Percentiles rank a stretch among this genome's conserved stretches.
Conservation (phyloP, 2,329 filamentous ascomycete genomes). For the Pyrenophora seminiperda region DNA sequence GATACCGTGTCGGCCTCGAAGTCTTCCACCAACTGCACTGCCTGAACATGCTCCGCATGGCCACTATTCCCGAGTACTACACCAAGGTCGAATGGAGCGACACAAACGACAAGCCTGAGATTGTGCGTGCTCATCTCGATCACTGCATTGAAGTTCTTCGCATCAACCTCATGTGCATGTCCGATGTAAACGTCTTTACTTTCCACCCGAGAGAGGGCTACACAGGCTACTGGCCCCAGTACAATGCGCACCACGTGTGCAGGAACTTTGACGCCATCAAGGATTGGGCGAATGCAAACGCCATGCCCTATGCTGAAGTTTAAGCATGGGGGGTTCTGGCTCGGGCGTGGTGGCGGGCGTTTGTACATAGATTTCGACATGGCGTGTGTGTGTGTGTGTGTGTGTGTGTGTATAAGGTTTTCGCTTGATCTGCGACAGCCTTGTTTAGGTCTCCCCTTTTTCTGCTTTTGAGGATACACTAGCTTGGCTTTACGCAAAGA, state of each 20-base stretch:
- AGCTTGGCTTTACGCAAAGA: no score
- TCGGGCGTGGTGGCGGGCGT: no score
- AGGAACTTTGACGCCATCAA: slow-evolving; percentile 43
- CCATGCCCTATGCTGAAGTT: slow-evolving; percentile 37
- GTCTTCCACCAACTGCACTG: slow-evolving; percentile 59
- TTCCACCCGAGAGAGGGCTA: slow-evolving; percentile 31
- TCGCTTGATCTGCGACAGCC: no score
- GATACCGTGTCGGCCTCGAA: slow-evolving; percentile 64
- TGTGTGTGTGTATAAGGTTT: not conserved
- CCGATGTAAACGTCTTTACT: slow-evolving; percentile 45
- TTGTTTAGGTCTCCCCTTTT: no score
- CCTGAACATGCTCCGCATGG: slow-evolving; percentile 44
- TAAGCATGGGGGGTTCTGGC: not conserved
- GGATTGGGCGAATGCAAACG: slow-evolving; percentile 41
- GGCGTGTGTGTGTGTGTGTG: not conserved
- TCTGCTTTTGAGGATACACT: no score
- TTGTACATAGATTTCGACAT: not conserved
- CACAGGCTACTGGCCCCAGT: slow-evolving; percentile 39
- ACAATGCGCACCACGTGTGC: slow-evolving; percentile 41
- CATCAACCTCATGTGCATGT: slow-evolving; percentile 45
- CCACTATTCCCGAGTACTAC: slow-evolving; percentile 43
- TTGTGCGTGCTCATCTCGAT: slow-evolving; percentile 36
- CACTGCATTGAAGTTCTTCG: slow-evolving; percentile 46
- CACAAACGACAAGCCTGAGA: slow-evolving; percentile 37
- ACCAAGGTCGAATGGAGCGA: slow-evolving; percentile 34